Conservation (phyloP, 257 asterid genomes). For the Nicotiana sylvestris region DNA sequence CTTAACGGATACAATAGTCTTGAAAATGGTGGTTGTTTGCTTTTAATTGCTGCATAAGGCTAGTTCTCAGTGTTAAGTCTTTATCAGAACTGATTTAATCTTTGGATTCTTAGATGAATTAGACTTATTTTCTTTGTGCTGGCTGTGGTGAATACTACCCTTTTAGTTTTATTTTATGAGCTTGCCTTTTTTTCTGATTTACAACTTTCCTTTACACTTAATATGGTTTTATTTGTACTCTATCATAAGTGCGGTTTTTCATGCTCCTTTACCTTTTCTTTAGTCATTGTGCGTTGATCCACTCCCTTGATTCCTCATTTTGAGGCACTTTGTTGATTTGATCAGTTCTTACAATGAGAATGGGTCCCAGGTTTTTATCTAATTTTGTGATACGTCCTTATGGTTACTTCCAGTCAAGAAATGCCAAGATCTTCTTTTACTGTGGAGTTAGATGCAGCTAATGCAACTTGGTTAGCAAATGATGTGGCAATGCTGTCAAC, state of each 20-base stretch:
- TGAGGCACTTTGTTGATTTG: neutral
- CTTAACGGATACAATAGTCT: neutral
- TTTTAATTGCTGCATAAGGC: neutral
- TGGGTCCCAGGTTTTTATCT: neutral
- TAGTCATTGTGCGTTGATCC: neutral
- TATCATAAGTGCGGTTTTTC: neutral
- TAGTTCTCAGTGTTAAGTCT: neutral
- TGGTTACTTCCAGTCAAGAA: slow-evolving; percentile 59
- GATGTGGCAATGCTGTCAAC: slow-evolving; percentile 94
- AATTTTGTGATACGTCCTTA: slow-evolving; percentile 2
- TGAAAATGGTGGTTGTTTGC: neutral
- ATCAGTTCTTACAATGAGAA: neutral
- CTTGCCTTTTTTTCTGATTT: neutral
- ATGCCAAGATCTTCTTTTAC: slow-evolving; percentile 70
- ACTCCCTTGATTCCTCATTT: neutral
- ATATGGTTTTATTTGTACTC: slow-evolving; percentile 4
- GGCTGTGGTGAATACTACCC: neutral
- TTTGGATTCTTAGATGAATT: neutral
- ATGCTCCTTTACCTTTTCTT: neutral
- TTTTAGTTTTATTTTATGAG: neutral
- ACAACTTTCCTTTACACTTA: neutral
- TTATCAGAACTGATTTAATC: neutral
- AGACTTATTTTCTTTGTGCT: neutral
- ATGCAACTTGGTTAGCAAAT: slow-evolving; percentile 87
- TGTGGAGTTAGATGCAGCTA: slow-evolving; percentile 89